These are phyloP conservation scores for Suillus decipiens DNA, from an alignment of 768 basidiomycete species.

Conservation along the genomic window DNA sequence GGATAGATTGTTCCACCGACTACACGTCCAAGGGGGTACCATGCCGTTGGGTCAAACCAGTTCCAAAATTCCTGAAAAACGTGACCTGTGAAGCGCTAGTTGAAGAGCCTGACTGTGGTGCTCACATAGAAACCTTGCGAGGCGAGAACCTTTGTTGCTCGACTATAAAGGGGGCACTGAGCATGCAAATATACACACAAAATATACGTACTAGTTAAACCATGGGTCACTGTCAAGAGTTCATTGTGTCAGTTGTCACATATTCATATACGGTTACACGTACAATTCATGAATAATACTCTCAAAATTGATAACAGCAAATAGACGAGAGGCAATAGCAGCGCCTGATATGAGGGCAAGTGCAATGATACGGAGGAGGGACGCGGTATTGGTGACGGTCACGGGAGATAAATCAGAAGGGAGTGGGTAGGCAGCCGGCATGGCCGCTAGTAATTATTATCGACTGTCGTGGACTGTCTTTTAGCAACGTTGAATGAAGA, in stretches of 20 bases:
- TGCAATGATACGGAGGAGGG: constrained; percentile 87
- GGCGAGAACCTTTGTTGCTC: constrained; percentile 89
- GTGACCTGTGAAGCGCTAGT: constrained; percentile 12
- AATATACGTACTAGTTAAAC: constrained; percentile 91
- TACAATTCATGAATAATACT: constrained; percentile 99
- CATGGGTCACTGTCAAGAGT: constrained; percentile 77
- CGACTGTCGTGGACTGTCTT: constrained; percentile 7
- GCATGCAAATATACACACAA: neutral
- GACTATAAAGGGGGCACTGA: constrained; percentile 47
- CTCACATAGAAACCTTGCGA: constrained; percentile 94
- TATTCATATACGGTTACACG: constrained; percentile 32
- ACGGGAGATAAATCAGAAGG: constrained; percentile 68
- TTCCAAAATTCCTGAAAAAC: constrained; percentile 94
- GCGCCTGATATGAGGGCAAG: constrained; percentile 90
- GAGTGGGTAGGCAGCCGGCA: constrained; percentile 74
- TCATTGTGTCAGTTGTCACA: neutral
- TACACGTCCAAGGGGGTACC: constrained; percentile 98
- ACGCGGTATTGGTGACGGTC: constrained; percentile 84
- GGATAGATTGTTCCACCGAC: constrained; percentile 99
- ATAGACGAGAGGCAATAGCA: constrained; percentile 93
- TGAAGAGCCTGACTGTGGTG: constrained; percentile 11
- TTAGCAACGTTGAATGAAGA: constrained; percentile 5
- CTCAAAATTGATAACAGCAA: constrained; percentile 97
- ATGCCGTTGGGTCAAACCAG: constrained; percentile 99
- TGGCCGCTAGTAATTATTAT: constrained; percentile 42